Percentiles rank a stretch among this genome's conserved stretches.
These are phyloP conservation scores for Suhomyces chickasaworum DNA, from an alignment of 1,139 yeast genomes.

Conservation along the genomic window DNA sequence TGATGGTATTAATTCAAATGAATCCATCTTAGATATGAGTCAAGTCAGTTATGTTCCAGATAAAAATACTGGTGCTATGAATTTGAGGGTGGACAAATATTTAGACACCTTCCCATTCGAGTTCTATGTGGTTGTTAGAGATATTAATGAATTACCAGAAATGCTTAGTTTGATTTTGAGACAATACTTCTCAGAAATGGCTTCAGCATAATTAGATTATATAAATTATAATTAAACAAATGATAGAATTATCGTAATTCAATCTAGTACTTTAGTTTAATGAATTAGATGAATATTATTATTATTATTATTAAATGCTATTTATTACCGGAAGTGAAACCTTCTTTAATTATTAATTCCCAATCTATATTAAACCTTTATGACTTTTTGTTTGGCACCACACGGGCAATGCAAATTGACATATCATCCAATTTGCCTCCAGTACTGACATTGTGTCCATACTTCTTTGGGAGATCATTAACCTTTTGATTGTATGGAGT, in stretches of 20 bases:
- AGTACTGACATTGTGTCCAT: constrained; percentile 37
- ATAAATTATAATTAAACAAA: not conserved
- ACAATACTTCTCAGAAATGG: constrained; percentile 81
- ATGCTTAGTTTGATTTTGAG: constrained; percentile 87
- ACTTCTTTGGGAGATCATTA: constrained; percentile 42
- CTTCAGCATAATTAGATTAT: constrained; percentile 21
- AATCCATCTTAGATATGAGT: constrained; percentile 91
- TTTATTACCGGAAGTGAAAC: not conserved
- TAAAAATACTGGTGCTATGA: constrained; percentile 68
- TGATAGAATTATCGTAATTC: not conserved
- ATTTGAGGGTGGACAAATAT: constrained; percentile 77
- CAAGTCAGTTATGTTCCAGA: constrained; percentile 78
- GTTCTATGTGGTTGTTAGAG: constrained; percentile 89
- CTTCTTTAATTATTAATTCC: not conserved
- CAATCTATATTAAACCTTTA: constrained; percentile 3
- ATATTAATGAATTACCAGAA: constrained; percentile 86
- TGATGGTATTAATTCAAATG: constrained; percentile 83
- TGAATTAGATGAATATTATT: not conserved
- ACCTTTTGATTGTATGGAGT: constrained; percentile 59
- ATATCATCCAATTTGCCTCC: constrained; percentile 63
- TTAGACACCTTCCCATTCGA: constrained; percentile 96
- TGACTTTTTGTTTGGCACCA: constrained; percentile 19
- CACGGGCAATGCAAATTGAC: constrained; percentile 53
- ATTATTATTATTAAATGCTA: not conserved
- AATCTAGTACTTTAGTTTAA: too few relatives aligned